Base-by-base conservation (phyloP, 2,329 filamentous ascomycete species). In the Coccinonectria pachysandricola region DNA sequence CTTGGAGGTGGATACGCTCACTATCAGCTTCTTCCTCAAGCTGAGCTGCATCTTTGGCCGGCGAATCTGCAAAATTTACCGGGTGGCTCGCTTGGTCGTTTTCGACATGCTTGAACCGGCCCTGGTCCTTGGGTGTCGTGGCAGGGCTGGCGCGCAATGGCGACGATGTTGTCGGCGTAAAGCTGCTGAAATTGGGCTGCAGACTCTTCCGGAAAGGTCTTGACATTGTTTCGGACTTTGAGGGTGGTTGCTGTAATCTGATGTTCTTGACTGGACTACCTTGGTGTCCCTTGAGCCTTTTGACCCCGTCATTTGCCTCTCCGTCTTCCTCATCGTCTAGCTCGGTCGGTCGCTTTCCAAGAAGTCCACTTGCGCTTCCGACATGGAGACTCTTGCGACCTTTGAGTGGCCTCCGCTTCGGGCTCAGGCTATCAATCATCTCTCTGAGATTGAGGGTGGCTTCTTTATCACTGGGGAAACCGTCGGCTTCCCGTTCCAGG, bases 231-330 rank as follows among this genome's bases (percentile, higher is more conserved):
- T 82, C 76, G 22, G 70, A 71, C 42, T 75, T 78, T 4, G 74
- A 70, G 6, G 75, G 76, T 9, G 78, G 80, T 25, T 75, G 75
- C 39, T 76, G 75, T 27, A 87, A 62, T 42, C 65, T 71, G 26
- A 86, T 62, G 24, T 73, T 81, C 56, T 87, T 87, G 35, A 87
- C 79, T 1, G 81, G 81, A 43, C 81, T 87, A 27, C 71, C 68
- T 51, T 82, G 72, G 32, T 71, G 74, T n/a, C 69, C 71, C 49
- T 75, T 83, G 24, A 85, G 63, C 38, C 79, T 65, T 54, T 86
- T 85, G 28, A 77, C 56, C 9, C 73, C 69, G 35, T 71, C 70
- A 15, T 60, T 59, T 20, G 75, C 70, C 26, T 71, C 66, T 6
- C 62, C 64, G 4, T 74, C 71, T 2, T 76, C 75, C 7, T 74